Conservation (phyloP, 441 rosid species). For the Cnidoscolus chayamansa region DNA sequence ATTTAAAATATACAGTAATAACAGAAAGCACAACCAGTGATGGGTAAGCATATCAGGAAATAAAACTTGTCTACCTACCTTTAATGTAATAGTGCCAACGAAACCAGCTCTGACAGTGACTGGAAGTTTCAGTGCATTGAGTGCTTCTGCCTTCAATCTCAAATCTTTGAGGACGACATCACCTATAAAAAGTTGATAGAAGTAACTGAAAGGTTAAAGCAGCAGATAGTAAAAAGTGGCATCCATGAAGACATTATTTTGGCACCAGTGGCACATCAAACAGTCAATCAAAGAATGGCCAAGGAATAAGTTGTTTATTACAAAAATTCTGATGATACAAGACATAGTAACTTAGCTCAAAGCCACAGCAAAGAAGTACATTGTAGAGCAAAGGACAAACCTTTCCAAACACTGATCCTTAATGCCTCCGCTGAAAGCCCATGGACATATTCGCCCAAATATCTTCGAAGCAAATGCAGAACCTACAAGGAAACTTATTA, state of each 20-base stretch:
- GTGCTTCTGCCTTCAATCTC: conserved; percentile 88
- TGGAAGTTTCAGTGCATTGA: conserved; percentile 84
- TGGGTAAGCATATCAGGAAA: neutral
- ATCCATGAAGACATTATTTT: conserved; percentile 14
- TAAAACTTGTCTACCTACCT: conserved; percentile 43
- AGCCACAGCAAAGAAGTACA: conserved; percentile 5
- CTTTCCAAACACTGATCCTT: conserved; percentile 98
- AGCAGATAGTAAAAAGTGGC: neutral
- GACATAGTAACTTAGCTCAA: neutral
- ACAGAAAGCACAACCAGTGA: neutral
- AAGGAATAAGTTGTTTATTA: conserved; percentile 12
- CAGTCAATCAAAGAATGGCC: neutral
- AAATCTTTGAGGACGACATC: conserved; percentile 96
- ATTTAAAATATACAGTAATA: neutral
- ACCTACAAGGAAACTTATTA: conserved; percentile 47
- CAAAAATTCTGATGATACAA: neutral
- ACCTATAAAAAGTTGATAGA: conserved; percentile 45
- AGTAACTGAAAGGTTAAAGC: neutral
- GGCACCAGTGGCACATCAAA: conserved; percentile 14
- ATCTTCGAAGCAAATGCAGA: conserved; percentile 89
- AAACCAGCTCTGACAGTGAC: conserved; percentile 95
- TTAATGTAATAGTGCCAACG: conserved; percentile 83
- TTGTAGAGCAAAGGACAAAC: conserved; percentile 33
- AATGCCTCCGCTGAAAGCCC: conserved; percentile 92
- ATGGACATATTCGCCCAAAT: conserved; percentile 94